Base-by-base conservation (phyloP, 2,329 filamentous ascomycete species). In the Claviceps digitariae region DNA sequence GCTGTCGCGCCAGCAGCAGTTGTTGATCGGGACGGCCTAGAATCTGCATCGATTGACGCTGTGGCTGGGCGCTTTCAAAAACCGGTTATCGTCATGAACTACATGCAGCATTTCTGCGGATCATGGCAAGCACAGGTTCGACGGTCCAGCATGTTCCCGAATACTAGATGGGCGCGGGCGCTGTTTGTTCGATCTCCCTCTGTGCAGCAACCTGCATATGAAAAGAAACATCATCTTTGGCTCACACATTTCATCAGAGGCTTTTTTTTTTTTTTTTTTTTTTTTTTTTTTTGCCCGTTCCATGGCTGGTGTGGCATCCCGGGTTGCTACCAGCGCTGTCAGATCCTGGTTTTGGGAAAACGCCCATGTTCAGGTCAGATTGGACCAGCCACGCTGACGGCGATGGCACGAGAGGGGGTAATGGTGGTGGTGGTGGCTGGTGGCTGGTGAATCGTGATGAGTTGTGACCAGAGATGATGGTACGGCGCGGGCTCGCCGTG, bases 1-100 rank as follows among this genome's bases (percentile, higher is more conserved):
- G n/a, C n/a, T 41, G 38, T n/a, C 10, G 20, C 12, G 6, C 4
- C 25, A n/a, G 15, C 23, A 25, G 40, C 6, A 25, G 27, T 8
- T 48, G 23, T 3, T 48, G n/a, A n/a, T 29, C 38, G 44, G 36
- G 45, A 36, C 45, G 51, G 45, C 36, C 36, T 48, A 44, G 23
- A 52, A 43, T 52, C 51, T 48, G 45, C 51, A 48, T 41, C 44
- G 31, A 52, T 48, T 44, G 51, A 48, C 44, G 34, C 20, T 38
- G 44, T 34, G 51, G 51, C 51, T 48, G 45, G 43, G 12, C 23
- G 8, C 27, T 43, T 27, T 17, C 23, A 29, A 29, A 21, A 51
- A 41, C 40, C 20, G 20, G 31, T 13, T 36, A 10, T 15, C 12
- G 34, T 36, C 34, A 36, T 15, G 9, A 13, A 12, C 4, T 15